Conservation (phyloP, 2,329 filamentous ascomycete species). For the Didymella pinodella region DNA sequence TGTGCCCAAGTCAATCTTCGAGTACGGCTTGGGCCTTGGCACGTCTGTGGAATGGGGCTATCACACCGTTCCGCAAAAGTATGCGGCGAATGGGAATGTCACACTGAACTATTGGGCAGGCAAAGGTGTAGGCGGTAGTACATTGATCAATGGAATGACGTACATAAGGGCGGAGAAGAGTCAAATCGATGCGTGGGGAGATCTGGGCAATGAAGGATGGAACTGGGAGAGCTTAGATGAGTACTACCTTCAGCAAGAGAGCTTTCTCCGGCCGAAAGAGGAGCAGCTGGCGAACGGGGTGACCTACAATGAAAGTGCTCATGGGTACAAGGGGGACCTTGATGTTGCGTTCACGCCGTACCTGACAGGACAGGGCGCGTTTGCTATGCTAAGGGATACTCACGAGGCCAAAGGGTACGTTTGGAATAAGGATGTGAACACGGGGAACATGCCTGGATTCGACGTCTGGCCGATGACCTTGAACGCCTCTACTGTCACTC, state of each 20-base stretch:
- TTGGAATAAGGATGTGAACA: slow-evolving; percentile 55
- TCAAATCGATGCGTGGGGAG: slow-evolving; percentile 47
- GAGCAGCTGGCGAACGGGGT: slow-evolving; percentile 34
- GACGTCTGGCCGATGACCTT: slow-evolving; percentile 54
- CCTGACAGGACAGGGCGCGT: slow-evolving; percentile 34
- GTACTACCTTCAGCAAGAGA: slow-evolving; percentile 42
- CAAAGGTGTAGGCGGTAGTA: slow-evolving; percentile 55
- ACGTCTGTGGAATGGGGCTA: slow-evolving; percentile 54
- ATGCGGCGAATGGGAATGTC: slow-evolving; percentile 36
- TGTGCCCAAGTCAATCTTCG: slow-evolving; percentile 27
- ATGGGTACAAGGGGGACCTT: slow-evolving; percentile 37
- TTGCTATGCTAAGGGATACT: slow-evolving; percentile 49
- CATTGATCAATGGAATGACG: slow-evolving; percentile 54
- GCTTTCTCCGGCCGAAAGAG: slow-evolving; percentile 32
- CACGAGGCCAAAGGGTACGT: slow-evolving; percentile 47
- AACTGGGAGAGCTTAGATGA: slow-evolving; percentile 41
- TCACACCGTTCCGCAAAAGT: slow-evolving; percentile 50
- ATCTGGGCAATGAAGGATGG: slow-evolving; percentile 46
- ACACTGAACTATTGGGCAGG: slow-evolving; percentile 49
- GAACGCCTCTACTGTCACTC: slow-evolving; percentile 48
- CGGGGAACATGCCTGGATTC: slow-evolving; percentile 56
- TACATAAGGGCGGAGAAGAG: slow-evolving; percentile 45
- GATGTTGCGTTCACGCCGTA: slow-evolving; percentile 42
- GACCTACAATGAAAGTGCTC: slow-evolving; percentile 30
- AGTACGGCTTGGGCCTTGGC: slow-evolving; percentile 35